Evolutionary conservation across 2,329 filamentous ascomycete species (phyloP), one percentile per base, ranked within the genome.

Genomic region (Talaromyces funiculosus): DNA sequence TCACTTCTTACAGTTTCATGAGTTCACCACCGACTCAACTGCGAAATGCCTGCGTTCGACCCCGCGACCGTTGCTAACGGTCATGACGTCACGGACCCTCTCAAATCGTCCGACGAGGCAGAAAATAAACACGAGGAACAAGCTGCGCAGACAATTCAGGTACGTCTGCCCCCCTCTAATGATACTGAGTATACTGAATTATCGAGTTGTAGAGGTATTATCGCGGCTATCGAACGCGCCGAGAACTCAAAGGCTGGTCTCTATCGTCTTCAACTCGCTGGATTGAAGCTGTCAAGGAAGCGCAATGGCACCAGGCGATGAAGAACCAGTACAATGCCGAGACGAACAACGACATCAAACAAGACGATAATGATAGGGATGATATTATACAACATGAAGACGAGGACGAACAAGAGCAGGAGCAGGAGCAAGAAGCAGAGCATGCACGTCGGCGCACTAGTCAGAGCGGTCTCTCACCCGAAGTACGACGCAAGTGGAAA

Each of bases 401-500:
- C n/a, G 60, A 31, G 3, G 60, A 58, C 16, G 38, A 54, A 35
- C 35, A 59, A 37, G 18, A 16, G n/a, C 29, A 42, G 24, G n/a
- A n/a, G n/a, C n/a, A n/a, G 9, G 8, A 20, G n/a, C 29, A 42
- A 33, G 31, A 26, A 29, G 16, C 3, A 37, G 26, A 29, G 51
- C n/a, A 53, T 4, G n/a, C 16, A 18, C 26, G 53, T 12, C 22
- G 45, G 14, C 22, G 61, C n/a, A 16, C 58, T 42, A 62, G 51
- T 45, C 64, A 57, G 43, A 68, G 37, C 54, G 63, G 40, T 22
- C 71, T 73, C 9, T 70, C 73, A 12, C 72, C 75, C 33, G 88
- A 58, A 12, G 60, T 89, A 14, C 81, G 84, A 42, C 78, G 83
- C 60, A 88, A 90, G 61, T 96, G 92, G 92, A 86, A 86, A 67